Percentiles rank a stretch among this genome's conserved stretches.
Conservation (phyloP, 352 stramenopile species). For the Pythium guiyangense region DNA sequence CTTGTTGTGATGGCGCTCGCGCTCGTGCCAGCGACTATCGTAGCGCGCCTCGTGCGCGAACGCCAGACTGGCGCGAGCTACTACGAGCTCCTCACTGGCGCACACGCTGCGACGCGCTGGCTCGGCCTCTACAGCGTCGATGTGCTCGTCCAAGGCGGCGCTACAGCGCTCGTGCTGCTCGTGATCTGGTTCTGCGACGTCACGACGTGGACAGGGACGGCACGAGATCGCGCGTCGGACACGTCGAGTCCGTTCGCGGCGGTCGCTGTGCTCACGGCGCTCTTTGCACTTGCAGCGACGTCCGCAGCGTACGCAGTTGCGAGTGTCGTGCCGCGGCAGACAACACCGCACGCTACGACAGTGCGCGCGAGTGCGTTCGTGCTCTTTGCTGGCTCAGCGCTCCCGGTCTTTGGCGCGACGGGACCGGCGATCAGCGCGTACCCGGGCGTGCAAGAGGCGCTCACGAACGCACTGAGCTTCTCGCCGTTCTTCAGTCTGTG, state of each 20-base stretch:
- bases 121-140: constrained; percentile 91
- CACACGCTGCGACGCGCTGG: constrained; percentile 92
- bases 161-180: constrained; percentile 23
- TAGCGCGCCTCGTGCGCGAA: constrained; percentile 88
- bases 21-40: constrained; percentile 86
- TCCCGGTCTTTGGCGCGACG: constrained; percentile 11
- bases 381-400: constrained; percentile 14
- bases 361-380: constrained; percentile 13
- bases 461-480: constrained; percentile 19
- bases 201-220: constrained; percentile 20
- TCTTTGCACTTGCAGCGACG: constrained; percentile 18
- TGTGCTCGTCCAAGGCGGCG: constrained; percentile 80
- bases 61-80: constrained; percentile 78
- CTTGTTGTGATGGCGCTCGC: constrained; percentile 83
- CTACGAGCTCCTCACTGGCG: constrained; percentile 89
- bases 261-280: constrained; percentile 11
- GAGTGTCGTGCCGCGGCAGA: constrained; percentile 8
- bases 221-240: constrained; percentile 19
- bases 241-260: constrained; percentile 10
- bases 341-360: neutral
- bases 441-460: neutral
- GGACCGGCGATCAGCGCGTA: constrained; percentile 1
- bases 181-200: constrained; percentile 38
- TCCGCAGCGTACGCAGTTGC: constrained; percentile 18
- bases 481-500: constrained; percentile 22